These are phyloP conservation scores for Ochromonas danica DNA, from an alignment of 108 stramenopile species.

Conservation along the genomic window DNA sequence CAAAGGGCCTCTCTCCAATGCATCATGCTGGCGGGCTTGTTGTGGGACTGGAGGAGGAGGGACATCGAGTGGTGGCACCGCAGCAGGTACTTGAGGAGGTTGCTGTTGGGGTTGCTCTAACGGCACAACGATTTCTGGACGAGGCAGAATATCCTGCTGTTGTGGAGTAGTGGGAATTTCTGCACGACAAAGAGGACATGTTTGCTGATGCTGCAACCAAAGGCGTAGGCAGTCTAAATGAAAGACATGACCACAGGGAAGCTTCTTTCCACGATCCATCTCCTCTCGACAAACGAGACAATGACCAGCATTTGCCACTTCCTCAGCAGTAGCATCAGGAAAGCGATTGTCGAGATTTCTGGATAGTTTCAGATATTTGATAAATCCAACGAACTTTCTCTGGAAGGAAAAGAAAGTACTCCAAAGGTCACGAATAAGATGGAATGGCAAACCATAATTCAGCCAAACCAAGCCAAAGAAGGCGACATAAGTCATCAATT, in stretches of 20 bases:
- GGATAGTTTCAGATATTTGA: constrained; percentile 80
- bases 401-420: constrained; percentile 73
- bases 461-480: constrained; percentile 92
- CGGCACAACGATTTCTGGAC: neutral
- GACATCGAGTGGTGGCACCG: neutral
- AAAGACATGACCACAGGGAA: constrained; percentile 90
- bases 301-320: constrained; percentile 73
- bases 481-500: constrained; percentile 84
- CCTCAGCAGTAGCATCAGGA: constrained; percentile 73
- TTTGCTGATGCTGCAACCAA: constrained; percentile 96
- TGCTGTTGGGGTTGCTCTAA: neutral
- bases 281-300: constrained; percentile 97
- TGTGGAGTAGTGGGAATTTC: constrained; percentile 85
- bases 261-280: constrained; percentile 79
- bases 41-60: neutral
- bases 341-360: constrained; percentile 88
- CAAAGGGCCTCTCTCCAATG: too few species aligned
- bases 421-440: constrained; percentile 89
- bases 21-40: too few species aligned
- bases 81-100: neutral
- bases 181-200: constrained; percentile 90
- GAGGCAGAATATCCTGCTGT: too few species aligned
- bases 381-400: constrained; percentile 66
- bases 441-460: constrained; percentile 90
- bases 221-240: constrained; percentile 82